Conservation (phyloP, 75 land plant species). For the Selaginella moellendorffii region DNA sequence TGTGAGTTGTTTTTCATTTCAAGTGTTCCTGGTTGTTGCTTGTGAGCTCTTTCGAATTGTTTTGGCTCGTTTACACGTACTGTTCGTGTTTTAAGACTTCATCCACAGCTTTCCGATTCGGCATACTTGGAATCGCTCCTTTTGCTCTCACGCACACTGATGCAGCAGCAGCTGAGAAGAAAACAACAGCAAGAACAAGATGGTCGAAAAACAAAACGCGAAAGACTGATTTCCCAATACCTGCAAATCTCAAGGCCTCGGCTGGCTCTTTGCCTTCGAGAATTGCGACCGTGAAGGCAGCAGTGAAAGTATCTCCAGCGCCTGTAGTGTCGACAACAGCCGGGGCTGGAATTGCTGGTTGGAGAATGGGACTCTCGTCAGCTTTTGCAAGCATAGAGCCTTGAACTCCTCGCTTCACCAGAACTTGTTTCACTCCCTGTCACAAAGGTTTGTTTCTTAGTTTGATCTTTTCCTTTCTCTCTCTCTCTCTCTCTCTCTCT, state of each 20-base stretch:
- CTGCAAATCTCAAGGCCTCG: slow-evolving; percentile 79
- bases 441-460: neutral
- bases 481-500: too few relatives aligned
- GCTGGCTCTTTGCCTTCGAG: slow-evolving; percentile 48
- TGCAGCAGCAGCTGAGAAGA: slow-evolving; percentile 82
- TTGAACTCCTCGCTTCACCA: slow-evolving; percentile 71
- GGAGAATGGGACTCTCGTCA: slow-evolving; percentile 57
- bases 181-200: neutral
- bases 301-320: slow-evolving; percentile 95
- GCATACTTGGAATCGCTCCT: slow-evolving; percentile 97
- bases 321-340: slow-evolving; percentile 86
- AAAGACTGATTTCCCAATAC: too few relatives aligned
- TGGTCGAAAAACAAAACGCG: neutral
- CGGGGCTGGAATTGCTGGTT: slow-evolving; percentile 52
- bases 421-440: slow-evolving; percentile 75
- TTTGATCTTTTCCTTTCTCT: too few relatives aligned
- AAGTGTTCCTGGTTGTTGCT: too few relatives aligned
- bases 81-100: slow-evolving; percentile 35
- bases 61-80: neutral
- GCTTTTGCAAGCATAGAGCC: slow-evolving; percentile 62
- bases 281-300: slow-evolving; percentile 84
- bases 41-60: too few relatives aligned
- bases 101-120: slow-evolving; percentile 50
- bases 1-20: too few relatives aligned
- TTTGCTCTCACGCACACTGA: slow-evolving; percentile 83